Evolutionary conservation across 257 asterid species (phyloP), one percentile per base, ranked within the genome.

Genomic region (Misopates orontium): DNA sequence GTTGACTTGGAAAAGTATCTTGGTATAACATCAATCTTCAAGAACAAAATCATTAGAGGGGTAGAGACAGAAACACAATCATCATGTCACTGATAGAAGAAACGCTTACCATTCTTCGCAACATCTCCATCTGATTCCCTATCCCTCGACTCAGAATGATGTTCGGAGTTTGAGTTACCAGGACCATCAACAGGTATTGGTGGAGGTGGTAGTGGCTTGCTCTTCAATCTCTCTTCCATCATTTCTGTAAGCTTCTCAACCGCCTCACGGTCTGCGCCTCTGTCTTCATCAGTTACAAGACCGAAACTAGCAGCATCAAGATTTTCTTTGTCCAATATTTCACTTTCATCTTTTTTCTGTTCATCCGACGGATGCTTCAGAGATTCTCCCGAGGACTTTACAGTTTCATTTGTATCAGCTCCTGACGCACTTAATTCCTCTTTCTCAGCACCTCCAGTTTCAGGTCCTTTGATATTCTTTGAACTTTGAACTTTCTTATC

Each of bases 191-290:
- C 72, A 72, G 73, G 42, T 70, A 67, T 56, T 59, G 61, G 87
- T 17, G 82, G 72, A 32, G 85, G 90, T 15, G 96, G 97, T 58
- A 87, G 80, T 54, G 97, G 99, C 54, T 75, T 86, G 78, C 67
- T 88, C 82, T 76, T 94, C 81, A 90, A 60, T 73, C 99, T 84
- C 85, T 94, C 99, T 75, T 90, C 97, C 69, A 88, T 60, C 93
- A 94, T 84, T 64, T 74, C 81, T 23, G 74, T 81, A 66, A 94
- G 81, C 82, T 90, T 86, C 64, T 81, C 96, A 75, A 69, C 66
- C 68, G 87, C 91, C 72, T 77, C 95, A 31, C 73, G 74, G 68
- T 94, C 99, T 64, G 85, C 85, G 71, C 81, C 78, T 70, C 75
- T 81, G 82, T 86, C 98, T 73, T 81, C 95, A 25, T 90, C 93